Evolutionary conservation across 306 rosid species (phyloP), one percentile per base, ranked within the genome.

Genomic region (Cyamopsis tetragonoloba): DNA sequence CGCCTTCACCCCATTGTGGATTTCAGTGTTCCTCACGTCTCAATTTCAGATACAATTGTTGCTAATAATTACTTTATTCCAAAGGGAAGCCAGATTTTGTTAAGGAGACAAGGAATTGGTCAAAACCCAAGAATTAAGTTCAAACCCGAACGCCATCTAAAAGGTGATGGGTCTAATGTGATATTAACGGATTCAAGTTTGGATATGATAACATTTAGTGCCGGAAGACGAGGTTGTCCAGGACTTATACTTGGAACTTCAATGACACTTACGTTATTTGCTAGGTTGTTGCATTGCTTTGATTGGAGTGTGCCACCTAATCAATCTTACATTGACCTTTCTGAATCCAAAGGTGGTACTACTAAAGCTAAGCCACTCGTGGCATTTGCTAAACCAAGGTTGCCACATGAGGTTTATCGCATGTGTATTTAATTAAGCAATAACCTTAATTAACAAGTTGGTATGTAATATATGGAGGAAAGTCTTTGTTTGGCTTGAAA

Each of bases 61-160:
- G 31, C 80, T 0, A 66, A 70, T 23, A 66, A 70, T 23, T 76
- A 81, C 70, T 72, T 75, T 37, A 75, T 84, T 46, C 80, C 84
- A 2, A 79, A 84, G 17, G 82, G 82, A 0, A 81, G 89, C 7
- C 66, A 56, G 12, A 62, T 81, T 0, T 0, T 75, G 0, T 2
- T 84, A 2, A 81, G 84, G 23, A 67, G 84, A 4, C 2, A 12
- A 1, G 78, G 71, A 0, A 13, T 83, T 0, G 68, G 81, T 0
- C 66, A 61, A 3, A 68, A 78, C 19, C 78, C 76, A 0, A 44
- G 7, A 0, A 44, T 70, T 0, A 35, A 31, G 17, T 75, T 84
- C 34, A 34, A 81, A 23, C 89, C 84, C 0, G 70, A 78, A 2
- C 72, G 80, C 1, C 86, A 78, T 18, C 7, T 78, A 0, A 51